These are phyloP conservation scores for Ascochyta lentis DNA, from an alignment of 2,329 filamentous ascomycete species.

Conservation along the genomic window DNA sequence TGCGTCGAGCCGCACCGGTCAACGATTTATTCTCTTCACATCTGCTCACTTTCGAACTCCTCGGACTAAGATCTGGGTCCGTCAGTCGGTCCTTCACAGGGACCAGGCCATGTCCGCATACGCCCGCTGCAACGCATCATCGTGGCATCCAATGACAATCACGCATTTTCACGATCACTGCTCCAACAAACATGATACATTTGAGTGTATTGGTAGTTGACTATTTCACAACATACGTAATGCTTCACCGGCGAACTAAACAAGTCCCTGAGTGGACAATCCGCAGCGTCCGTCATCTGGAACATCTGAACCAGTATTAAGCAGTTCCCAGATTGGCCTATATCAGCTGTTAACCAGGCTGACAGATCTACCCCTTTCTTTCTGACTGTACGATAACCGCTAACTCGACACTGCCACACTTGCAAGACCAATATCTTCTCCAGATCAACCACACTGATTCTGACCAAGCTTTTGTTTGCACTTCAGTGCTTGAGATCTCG, in stretches of 20 bases:
- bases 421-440: neutral
- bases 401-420: neutral
- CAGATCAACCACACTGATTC: neutral
- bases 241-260: slow-evolving; percentile 9
- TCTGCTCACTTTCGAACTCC: neutral
- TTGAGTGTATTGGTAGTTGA: neutral
- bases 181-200: slow-evolving; percentile 1
- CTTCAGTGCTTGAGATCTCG: neutral
- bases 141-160: slow-evolving; percentile 4
- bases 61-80: slow-evolving; percentile 9
- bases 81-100: neutral
- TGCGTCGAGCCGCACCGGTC: slow-evolving; percentile 11
- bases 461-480: neutral
- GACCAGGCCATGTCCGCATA: slow-evolving; percentile 1
- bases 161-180: neutral
- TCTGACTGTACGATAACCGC: neutral
- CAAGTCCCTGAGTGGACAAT: neutral
- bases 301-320: neutral
- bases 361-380: neutral
- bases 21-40: neutral
- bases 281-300: neutral
- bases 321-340: neutral
- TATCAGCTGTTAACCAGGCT: neutral
- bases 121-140: neutral
- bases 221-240: neutral